Percentiles rank a stretch among this genome's conserved stretches.
Conservation (phyloP, 2,329 filamentous ascomycete genomes). For the Microsporum ferrugineum region DNA sequence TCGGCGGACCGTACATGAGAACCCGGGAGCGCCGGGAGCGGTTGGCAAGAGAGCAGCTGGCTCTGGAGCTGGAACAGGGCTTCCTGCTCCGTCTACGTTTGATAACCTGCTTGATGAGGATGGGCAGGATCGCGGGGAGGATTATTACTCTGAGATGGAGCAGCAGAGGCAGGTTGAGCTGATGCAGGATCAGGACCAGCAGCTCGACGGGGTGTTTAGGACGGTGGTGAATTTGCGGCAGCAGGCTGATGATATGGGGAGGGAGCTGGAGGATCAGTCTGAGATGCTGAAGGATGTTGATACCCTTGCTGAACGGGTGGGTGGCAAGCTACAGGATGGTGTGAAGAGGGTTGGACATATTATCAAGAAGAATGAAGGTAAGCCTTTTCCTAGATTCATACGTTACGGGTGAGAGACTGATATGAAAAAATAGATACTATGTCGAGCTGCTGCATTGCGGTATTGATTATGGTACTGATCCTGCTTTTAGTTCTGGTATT, state of each 20-base stretch:
- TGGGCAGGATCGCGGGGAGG: constrained; percentile 38
- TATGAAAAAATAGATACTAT: constrained; percentile 41
- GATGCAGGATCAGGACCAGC: constrained; percentile 88
- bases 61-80: constrained; percentile 35
- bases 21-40: constrained; percentile 14
- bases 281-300: constrained; percentile 83
- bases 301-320: constrained; percentile 71
- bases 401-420: constrained; percentile 15
- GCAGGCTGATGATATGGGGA: constrained; percentile 91
- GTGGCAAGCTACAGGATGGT: constrained; percentile 71
- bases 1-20: constrained; percentile 34
- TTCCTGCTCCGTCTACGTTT: constrained; percentile 50
- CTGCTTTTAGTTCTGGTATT: constrained; percentile 70
- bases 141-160: constrained; percentile 71
- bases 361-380: constrained; percentile 80
- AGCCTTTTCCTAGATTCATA: constrained; percentile 14
- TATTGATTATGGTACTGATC: constrained; percentile 80
- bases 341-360: constrained; percentile 78
- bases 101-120: constrained; percentile 31
- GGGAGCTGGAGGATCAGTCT: constrained; percentile 88
- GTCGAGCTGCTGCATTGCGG: constrained; percentile 82
- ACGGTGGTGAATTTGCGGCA: constrained; percentile 83
- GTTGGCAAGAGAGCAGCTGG: constrained; percentile 22
- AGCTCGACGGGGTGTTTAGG: constrained; percentile 81
- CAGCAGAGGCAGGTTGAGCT: constrained; percentile 82